Base-by-base conservation (phyloP, 1,284 basidiomycete genomes). In the Tilletia setariae region DNA sequence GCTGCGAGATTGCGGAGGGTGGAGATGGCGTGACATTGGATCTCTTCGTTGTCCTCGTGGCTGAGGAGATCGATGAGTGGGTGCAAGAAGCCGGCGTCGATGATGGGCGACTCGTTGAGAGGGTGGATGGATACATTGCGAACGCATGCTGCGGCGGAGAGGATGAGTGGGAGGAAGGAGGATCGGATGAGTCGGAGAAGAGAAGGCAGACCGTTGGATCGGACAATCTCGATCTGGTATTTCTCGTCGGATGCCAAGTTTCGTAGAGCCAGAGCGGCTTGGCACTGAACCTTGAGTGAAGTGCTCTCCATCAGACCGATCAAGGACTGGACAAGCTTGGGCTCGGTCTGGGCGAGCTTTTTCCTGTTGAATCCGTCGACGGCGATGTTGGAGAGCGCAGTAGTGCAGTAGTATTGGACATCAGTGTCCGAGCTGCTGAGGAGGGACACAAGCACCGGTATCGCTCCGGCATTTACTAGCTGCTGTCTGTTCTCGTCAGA, bases 371-470 rank as follows among this genome's bases (percentile, higher is more conserved):
- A 71, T 19, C 71, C 74, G 69, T 82, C 80, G 68, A 82, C 80
- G 65, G 96, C 96, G 77, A 99, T 99, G 84, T 99, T 99, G 83
- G 92, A 94, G 72, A 99, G 85, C 0, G 96, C 96, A 28, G 96
- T 99, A 6, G 96, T 99, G 85, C 96, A 99, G 83, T 99, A 99
- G 83, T 99, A 99, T 84, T 99, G 96, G 1, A 98, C 96, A 83
- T 98, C 95, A 23, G 95, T 98, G 83, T 99, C 95, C 53, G 92
- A 89, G n/a, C 93, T 95, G 82, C 94, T 95, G 68, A 99, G 87
- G 46, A 99, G 86, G 79, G 90, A 91, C 74, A 99, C 96, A 30
- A 98, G 89, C 44, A 98, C 96, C 15, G 96, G 96, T 70, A 98
- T 98, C 23, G 96, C 96, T 15, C 96, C 96, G 30, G 96, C 96